Base-by-base conservation (phyloP, 345 rosid genomes). In the Orychophragmus violaceus region DNA sequence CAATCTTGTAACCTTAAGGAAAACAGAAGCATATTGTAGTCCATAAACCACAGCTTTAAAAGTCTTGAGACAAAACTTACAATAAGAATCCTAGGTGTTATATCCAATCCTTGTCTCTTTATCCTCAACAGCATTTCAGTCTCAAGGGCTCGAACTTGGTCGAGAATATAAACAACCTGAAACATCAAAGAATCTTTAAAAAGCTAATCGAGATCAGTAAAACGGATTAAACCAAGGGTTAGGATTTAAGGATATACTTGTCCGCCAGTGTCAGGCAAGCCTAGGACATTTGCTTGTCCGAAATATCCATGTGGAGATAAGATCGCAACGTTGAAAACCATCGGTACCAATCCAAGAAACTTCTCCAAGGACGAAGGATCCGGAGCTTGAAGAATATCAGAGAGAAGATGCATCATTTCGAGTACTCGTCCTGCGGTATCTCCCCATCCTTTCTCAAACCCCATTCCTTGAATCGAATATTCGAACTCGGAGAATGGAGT, bases 401-500 rank as follows among this genome's bases (percentile, higher is more conserved):
- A 79, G 59, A 94, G 91, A 50, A 91, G 97, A 78, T 87, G 86
- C 79, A 88, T 83, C 82, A 78, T 87, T 76, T 88, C 88, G 45
- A 84, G 69, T 3, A 87, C 97, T 74, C 87, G 71, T 6, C 24
- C 80, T 27, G 99, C 97, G 52, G 87, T 87, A 72, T 91, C 97
- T 17, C 99, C 99, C 99, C 99, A 94, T 35, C 99, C 99, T 84
- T 80, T 89, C 88, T 88, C 99, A 78, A 94, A 91, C 53, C 99
- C 99, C 96, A 83, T 72, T 70, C 88, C 99, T 77, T 94, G 99
- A 32, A 91, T 35, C 85, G 30, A 68, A 60, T 83, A 87, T 75
- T 91, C 96, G 65, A 91, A 89, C 55, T 90, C 97, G 22, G 83
- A 69, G 71, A 78, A 94, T 0, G 83, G 88, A 57, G 96, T 62